A percentile compares a stretch with the other conserved stretches of the same genome.
Evolutionary conservation across 129 eudicot genomes (phyloP).

Genomic region (Arctium minus): DNA sequence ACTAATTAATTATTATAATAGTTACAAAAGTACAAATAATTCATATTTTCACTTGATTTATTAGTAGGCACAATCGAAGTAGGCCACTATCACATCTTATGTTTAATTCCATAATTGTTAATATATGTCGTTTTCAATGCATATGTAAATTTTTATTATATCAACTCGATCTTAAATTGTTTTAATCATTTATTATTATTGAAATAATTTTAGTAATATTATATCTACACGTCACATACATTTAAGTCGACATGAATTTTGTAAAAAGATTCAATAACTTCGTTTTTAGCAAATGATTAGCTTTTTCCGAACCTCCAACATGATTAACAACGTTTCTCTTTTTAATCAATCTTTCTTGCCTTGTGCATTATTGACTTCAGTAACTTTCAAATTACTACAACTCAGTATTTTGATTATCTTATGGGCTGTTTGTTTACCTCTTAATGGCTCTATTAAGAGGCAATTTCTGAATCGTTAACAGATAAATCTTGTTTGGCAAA

Average conservation of each 20-base stretch:
- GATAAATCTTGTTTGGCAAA: too few species aligned
- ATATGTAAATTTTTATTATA: slow-evolving; percentile 28
- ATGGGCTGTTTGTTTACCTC: too few species aligned
- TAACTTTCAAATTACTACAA: too few species aligned
- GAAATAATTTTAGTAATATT: neutral
- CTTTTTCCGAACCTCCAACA: neutral
- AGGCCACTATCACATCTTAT: slow-evolving; percentile 35
- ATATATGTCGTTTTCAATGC: slow-evolving; percentile 18
- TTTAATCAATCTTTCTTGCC: neutral
- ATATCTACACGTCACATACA: neutral
- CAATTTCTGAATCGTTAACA: too few species aligned
- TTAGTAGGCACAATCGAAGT: slow-evolving; percentile 29
- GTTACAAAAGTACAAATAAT: slow-evolving; percentile 13
- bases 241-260: neutral
- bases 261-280: neutral
- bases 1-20: neutral
- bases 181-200: neutral
- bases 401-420: too few species aligned
- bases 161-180: neutral
- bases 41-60: slow-evolving; percentile 25
- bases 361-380: neutral
- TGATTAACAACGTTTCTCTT: neutral
- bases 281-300: neutral
- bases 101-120: slow-evolving; percentile 32
- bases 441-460: too few species aligned